A percentile compares a stretch with the other conserved stretches of the same genome.
These are phyloP conservation scores for Chrysanthemum seticuspe DNA, from an alignment of 129 eudicot species.

Conservation along the genomic window DNA sequence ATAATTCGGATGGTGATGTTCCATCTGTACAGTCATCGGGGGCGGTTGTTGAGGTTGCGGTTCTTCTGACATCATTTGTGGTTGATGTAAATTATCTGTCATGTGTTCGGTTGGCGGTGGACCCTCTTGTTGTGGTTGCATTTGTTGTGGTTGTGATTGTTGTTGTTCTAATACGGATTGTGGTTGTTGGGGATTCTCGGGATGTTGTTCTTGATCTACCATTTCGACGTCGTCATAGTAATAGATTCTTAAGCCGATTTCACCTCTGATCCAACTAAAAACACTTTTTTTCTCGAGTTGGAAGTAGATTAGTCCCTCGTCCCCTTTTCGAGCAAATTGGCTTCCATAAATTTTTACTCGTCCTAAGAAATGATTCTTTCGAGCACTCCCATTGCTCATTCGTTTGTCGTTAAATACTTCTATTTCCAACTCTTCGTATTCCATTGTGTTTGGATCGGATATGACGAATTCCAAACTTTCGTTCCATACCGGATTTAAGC, in stretches of 20 bases:
- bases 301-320: conserved; percentile 78
- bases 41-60: conserved; percentile 45
- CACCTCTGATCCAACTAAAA: conserved; percentile 94
- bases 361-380: conserved; percentile 94
- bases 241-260: conserved; percentile 74
- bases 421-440: conserved; percentile 67
- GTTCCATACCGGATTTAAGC: conserved; percentile 82
- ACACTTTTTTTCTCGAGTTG: conserved; percentile 95
- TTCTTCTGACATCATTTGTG: conserved; percentile 51
- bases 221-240: conserved; percentile 66
- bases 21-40: conserved; percentile 40
- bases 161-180: conserved; percentile 24
- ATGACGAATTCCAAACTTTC: conserved; percentile 74
- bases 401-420: conserved; percentile 86
- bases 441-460: conserved; percentile 84
- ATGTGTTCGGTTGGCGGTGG: conserved; percentile 55
- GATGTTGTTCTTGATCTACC: conserved; percentile 24
- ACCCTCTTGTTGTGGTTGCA: conserved; percentile 42
- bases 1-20: conserved; percentile 25
- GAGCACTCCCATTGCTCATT: conserved; percentile 60
- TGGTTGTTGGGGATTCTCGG: conserved; percentile 33
- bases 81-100: conserved; percentile 44
- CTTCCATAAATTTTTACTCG: conserved; percentile 81
- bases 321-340: conserved; percentile 76
- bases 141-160: conserved; percentile 16